Base-by-base conservation (phyloP, 352 stramenopile species). In the Globisporangium polare region DNA sequence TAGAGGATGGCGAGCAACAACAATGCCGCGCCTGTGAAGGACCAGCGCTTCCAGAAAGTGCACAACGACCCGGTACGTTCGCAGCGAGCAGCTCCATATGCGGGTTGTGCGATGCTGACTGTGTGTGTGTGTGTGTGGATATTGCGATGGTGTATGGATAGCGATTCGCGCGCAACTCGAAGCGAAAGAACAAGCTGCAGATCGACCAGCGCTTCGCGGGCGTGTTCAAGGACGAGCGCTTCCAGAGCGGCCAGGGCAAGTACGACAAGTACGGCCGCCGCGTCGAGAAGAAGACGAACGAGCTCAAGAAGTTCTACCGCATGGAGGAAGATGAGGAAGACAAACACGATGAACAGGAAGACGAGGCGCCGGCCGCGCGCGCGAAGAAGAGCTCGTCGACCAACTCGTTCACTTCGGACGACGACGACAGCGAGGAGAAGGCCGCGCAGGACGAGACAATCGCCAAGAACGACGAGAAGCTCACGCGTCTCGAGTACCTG, bases 201-300 rank as follows among this genome's bases (percentile, higher is more conserved):
- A 83, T 95, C 58, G 86, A 95, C 67, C 61, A 82, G 53, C 84
- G 86, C 7, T 95, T 95, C 57, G 72, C 79, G 9, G 83, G 61
- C 0, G 78, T 87, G 47, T 73, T 95, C 50, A 77, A 88, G 43
- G 83, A 93, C 67, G 75, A 92, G 52, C 76, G 75, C 27, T 95
- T 95, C 68, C 83, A 92, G 69, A 87, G 79, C 22, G 78, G 86
- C 2, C 80, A 92, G 58, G 86, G 83, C 37, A 93, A 90, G 57
- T 95, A 90, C 69, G 86, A 95, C 74, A 95, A 95, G 68, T 93
- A 95, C 55, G 86, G 86, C 51, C 80, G 86, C 22, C 78, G 79
- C n/a, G 83, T 94, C 8, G 70, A 90, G 55, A 87, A 92, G 66
- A 81, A 88, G 60, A 57, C 77, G 22, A 92, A 90, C 50, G 79